A percentile compares a stretch with the other conserved stretches of the same genome.
Conservation (phyloP, 2,329 filamentous ascomycete genomes). For the Penicillium brevicompactum region DNA sequence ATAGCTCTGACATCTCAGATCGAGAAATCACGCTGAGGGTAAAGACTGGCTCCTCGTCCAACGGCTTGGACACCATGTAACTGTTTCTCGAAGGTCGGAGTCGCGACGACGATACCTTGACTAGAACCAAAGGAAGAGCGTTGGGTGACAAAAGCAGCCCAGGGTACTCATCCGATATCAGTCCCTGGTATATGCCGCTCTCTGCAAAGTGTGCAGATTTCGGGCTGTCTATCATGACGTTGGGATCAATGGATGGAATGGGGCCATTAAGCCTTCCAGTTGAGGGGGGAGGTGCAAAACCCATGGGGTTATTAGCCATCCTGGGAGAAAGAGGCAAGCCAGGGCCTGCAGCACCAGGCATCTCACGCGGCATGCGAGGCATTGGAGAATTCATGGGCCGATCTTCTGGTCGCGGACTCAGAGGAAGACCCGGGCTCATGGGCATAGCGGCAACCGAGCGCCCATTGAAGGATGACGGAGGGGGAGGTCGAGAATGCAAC, state of each 20-base stretch:
- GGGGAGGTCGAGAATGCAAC: conserved; percentile 30
- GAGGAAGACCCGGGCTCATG: conserved; percentile 64
- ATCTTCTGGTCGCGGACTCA: conserved; percentile 63
- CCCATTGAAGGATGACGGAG: conserved; percentile 33
- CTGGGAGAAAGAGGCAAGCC: conserved; percentile 69
- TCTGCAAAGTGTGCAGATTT: conserved; percentile 34
- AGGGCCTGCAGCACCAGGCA: conserved; percentile 49
- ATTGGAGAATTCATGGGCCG: conserved; percentile 62
- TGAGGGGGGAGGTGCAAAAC: conserved; percentile 62
- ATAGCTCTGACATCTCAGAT: conserved; percentile 67
- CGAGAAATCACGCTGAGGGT: conserved; percentile 83
- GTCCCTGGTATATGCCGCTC: conserved; percentile 68
- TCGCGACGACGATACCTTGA: conserved; percentile 90
- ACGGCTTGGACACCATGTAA: conserved; percentile 73
- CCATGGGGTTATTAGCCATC: conserved; percentile 71
- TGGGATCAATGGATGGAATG: conserved; percentile 41
- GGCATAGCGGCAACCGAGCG: conserved; percentile 50
- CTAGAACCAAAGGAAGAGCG: conserved; percentile 79
- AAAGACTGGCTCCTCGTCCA: conserved; percentile 92
- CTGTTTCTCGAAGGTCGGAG: conserved; percentile 89
- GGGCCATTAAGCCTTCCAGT: conserved; percentile 13
- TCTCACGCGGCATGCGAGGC: conserved; percentile 58
- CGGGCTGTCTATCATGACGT: conserved; percentile 39
- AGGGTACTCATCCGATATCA: conserved; percentile 84
- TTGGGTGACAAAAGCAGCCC: conserved; percentile 84